phyloP scores from a whole-genome alignment of 805 yeast genomes.

The Metschnikowia sp. region DNA sequence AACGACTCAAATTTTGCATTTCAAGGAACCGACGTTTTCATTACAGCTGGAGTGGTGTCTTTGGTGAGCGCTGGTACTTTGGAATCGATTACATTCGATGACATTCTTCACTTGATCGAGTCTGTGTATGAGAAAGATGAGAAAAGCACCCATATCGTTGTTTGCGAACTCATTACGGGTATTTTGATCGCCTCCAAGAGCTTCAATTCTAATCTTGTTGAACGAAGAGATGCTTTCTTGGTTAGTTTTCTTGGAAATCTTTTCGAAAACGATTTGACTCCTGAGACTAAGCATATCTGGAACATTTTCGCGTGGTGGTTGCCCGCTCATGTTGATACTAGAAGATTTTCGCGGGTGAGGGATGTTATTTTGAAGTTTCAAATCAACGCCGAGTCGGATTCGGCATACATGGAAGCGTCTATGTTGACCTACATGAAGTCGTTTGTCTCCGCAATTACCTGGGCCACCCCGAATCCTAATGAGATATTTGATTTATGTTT shows the following conservation, averaged over 20 bases:
- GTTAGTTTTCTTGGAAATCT: constrained; percentile 42
- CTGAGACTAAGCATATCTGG: constrained; percentile 76
- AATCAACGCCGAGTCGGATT: constrained; percentile 48
- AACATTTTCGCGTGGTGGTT: constrained; percentile 70
- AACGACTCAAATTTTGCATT: constrained; percentile 68
- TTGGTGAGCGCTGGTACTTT: constrained; percentile 46
- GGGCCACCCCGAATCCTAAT: constrained; percentile 54
- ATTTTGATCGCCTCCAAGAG: constrained; percentile 48
- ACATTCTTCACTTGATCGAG: constrained; percentile 49
- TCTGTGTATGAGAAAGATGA: constrained; percentile 60
- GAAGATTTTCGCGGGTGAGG: constrained; percentile 59
- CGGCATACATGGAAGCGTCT: constrained; percentile 65
- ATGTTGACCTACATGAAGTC: constrained; percentile 54
- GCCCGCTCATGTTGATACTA: constrained; percentile 59
- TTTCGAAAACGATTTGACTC: constrained; percentile 60
- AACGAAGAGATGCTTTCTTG: constrained; percentile 45
- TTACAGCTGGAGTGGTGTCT: constrained; percentile 48
- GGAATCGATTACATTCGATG: constrained; percentile 44
- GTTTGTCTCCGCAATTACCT: constrained; percentile 46
- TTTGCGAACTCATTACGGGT: constrained; percentile 69
- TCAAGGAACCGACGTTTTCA: constrained; percentile 60
- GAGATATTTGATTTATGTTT: constrained; percentile 42
- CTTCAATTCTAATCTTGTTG: constrained; percentile 32
- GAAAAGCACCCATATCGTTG: constrained; percentile 70
- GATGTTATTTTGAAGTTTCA: constrained; percentile 44